These are phyloP conservation scores for Rhypophila decipiens DNA, from an alignment of 495 filamentous ascomycete species.

Conservation along the genomic window DNA sequence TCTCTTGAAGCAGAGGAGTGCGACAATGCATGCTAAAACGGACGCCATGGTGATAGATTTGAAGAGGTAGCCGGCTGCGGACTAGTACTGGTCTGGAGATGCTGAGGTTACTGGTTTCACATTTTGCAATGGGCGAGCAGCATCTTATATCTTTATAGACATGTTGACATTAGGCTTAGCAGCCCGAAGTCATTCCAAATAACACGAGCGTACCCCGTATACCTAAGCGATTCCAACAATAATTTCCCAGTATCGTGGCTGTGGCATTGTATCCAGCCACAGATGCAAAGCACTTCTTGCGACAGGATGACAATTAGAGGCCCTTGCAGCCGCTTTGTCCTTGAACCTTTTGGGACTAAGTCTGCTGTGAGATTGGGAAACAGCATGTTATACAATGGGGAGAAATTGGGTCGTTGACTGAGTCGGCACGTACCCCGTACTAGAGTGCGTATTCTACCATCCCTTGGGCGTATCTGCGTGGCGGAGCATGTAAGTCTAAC, in stretches of 20 bases:
- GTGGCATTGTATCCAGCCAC: not conserved
- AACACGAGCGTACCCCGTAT: not conserved
- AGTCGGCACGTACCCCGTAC: not conserved
- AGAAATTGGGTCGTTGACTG: not conserved
- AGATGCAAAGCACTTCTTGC: not conserved
- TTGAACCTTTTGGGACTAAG: not conserved
- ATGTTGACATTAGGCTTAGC: not conserved
- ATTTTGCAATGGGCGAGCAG: not conserved
- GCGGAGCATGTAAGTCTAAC: not conserved
- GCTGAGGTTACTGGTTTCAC: not conserved
- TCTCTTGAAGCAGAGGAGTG: conserved; percentile 4
- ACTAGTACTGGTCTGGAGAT: not conserved
- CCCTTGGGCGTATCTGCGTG: not conserved
- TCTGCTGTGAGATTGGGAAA: not conserved
- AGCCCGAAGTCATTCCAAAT: not conserved
- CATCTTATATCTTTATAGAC: not conserved
- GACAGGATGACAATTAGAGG: not conserved
- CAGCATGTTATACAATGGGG: not conserved
- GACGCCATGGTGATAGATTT: conserved; percentile 2
- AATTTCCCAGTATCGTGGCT: not conserved
- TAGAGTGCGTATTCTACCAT: not conserved
- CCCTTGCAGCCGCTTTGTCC: not conserved
- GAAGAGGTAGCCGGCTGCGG: not conserved
- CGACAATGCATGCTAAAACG: conserved; percentile 1
- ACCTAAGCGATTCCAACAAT: not conserved